A percentile compares a stretch with the other conserved stretches of the same genome.
phyloP scores from a whole-genome alignment of 257 asterid species.

The Scutellaria minor region DNA sequence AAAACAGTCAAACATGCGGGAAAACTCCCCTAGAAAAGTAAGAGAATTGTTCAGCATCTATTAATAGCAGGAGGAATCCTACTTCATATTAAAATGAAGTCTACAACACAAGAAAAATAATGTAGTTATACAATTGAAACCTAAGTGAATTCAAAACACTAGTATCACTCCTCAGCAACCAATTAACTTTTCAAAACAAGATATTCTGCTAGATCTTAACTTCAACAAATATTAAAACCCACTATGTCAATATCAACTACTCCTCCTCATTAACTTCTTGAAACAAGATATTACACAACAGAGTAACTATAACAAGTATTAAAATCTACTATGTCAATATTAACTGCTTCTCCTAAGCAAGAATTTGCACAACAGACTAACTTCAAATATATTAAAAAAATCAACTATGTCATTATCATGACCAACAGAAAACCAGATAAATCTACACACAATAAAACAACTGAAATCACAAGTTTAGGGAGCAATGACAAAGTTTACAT shows the following conservation, averaged over 20 bases:
- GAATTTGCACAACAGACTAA: neutral
- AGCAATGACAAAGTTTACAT: constrained; percentile 32
- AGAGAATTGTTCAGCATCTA: neutral
- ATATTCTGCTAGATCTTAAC: neutral
- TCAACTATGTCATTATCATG: neutral
- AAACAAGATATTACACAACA: constrained; percentile 6
- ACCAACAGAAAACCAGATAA: neutral
- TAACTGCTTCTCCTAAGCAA: constrained; percentile 13
- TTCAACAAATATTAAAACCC: neutral
- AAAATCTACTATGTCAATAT: constrained; percentile 10
- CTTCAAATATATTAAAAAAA: neutral
- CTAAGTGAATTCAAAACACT: neutral
- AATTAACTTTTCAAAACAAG: constrained; percentile 20
- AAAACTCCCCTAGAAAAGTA: neutral
- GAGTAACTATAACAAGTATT: neutral
- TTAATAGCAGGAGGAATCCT: constrained; percentile 14
- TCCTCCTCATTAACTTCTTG: neutral
- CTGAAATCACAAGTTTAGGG: constrained; percentile 3
- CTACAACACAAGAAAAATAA: neutral
- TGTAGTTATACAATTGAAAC: no score
- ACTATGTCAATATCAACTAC: neutral
- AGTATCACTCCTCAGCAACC: constrained; percentile 6
- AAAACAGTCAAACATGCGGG: constrained; percentile 18
- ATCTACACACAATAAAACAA: constrained; percentile 1
- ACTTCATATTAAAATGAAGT: neutral